Evolutionary conservation across 768 basidiomycete species (phyloP), one percentile per base, ranked within the genome.

Genomic region (Dendrothele bispora): DNA sequence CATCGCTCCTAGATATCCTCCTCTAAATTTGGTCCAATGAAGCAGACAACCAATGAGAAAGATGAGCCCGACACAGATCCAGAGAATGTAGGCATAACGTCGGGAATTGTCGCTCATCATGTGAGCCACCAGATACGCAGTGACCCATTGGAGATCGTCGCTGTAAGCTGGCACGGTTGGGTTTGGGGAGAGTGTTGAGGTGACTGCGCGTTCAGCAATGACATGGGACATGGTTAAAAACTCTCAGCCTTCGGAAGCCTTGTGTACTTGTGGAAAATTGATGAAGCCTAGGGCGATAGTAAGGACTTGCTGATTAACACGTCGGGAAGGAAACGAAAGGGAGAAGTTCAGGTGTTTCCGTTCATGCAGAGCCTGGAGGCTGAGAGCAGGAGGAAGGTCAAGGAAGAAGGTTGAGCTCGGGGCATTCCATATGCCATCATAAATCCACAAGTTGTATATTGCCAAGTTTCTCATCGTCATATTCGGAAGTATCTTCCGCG

Each of bases 61-160:
- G 37, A 75, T 53, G 48, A 68, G 48, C 17, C 62, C 70, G 50
- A 86, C 64, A 14, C 65, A 63, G n/a, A 84, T 54, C 83, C 83
- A 86, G 25, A 85, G 66, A 50, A 80, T 51, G 58, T 82, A 82
- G 17, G 79, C 67, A 55, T 84, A 83, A 6, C 76, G 72, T 54
- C 78, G 76, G 45, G 74, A 75, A 0, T 80, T 67, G 7, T 60
- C 48, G 56, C 77, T 79, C 39, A 83, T 70, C 18, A 73, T 74
- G 54, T 84, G 84, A 42, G 81, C 73, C 39, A 69, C 66, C 43
- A 85, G 63, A 57, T 84, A 86, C 38, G 79, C 75, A 5, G 69
- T 73, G 50, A 82, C 65, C 79, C 81, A 83, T 51, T 78, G 64
- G 15, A 69, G 55, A 50, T 72, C 67, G 52, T 80, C 70, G 15